Base-by-base conservation (phyloP, 257 asterid genomes). In the Plantago elongata region DNA sequence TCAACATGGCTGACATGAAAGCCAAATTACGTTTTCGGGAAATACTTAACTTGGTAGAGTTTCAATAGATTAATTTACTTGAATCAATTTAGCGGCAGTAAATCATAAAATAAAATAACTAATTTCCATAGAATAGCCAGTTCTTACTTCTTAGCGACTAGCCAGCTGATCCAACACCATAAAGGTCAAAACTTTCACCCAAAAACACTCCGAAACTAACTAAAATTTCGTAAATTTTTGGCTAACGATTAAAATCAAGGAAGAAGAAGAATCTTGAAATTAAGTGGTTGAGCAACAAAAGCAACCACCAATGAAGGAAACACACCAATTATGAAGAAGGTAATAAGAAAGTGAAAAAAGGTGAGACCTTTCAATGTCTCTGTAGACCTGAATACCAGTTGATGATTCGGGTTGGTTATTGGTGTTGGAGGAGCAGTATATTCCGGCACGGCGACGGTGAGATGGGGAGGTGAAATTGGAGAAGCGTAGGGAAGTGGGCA, bases 331-430 rank as follows among this genome's bases (percentile, higher is more conserved):
- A 27, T 27, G 12, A 45, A 9, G 7, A 14, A 49, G 22, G 18
- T 49, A 54, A 43, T 37, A 8, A 54, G 54, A 43, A 49, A 61
- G 9, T 13, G 49, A 2, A 11, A 13, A 0, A 5, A 58, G 59
- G 54, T 9, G 13, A 37, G 12, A 88, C 98, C 96, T 84, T 70
- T 90, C 96, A 69, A 88, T 88, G 69, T 90, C 94, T 76, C 83
- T 74, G 75, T 88, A 90, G 46, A 88, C 67, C 77, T 90, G 94
- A 67, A 88, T 75, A 57, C 87, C 96, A 1, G 82, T 77, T 0
- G 40, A 14, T n/a, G 76, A 55, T 69, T 78, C 77, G 11, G 69
- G 50, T 45, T 70, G 83, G 42, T 45, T 77, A 22, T 47, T 54
- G 42, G 63, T 45, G 57, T 48, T 46, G 54, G 37, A 4, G 14